A percentile compares a stretch with the other conserved stretches of the same genome.
These are phyloP conservation scores for Euptelea pleiosperma DNA, from an alignment of 164 flowering plant genomes.

Conservation along the genomic window DNA sequence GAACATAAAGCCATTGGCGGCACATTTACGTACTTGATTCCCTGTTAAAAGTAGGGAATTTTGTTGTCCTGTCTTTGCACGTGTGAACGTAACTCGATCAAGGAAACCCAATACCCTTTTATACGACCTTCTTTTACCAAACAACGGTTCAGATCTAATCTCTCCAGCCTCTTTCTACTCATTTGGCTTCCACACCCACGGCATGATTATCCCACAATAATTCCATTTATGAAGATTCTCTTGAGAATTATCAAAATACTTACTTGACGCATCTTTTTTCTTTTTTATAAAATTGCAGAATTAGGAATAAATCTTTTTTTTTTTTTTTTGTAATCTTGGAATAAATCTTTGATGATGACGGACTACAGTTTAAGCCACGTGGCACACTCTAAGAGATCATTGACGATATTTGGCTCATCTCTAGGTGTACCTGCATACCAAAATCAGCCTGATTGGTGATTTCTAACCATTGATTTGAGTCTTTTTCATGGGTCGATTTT, in stretches of 20 bases:
- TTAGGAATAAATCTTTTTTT: too few relatives aligned
- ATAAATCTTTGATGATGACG: too few relatives aligned
- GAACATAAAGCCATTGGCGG: constrained; percentile 3
- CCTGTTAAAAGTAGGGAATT: constrained; percentile 15
- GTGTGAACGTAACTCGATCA: constrained; percentile 28
- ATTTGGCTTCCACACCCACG: constrained; percentile 29
- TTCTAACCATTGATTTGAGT: too few relatives aligned
- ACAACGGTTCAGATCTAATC: constrained; percentile 31
- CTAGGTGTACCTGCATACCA: too few relatives aligned
- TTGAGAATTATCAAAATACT: constrained; percentile 26
- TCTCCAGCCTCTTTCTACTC: constrained; percentile 10
- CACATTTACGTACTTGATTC: constrained; percentile 15
- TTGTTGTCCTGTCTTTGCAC: constrained; percentile 16
- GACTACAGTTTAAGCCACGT: too few relatives aligned
- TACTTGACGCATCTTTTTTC: too few relatives aligned
- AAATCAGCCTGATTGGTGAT: too few relatives aligned
- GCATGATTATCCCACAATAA: constrained; percentile 34
- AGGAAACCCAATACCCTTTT: constrained; percentile 15
- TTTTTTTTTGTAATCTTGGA: too few relatives aligned
- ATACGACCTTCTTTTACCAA: background rate
- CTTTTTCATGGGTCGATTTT: too few relatives aligned
- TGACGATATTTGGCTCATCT: too few relatives aligned
- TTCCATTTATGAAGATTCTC: constrained; percentile 25
- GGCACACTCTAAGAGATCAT: too few relatives aligned
- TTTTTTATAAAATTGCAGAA: too few relatives aligned